These are phyloP conservation scores for Kregervanrija delftensis DNA, from an alignment of 805 yeast species.

Conservation along the genomic window DNA sequence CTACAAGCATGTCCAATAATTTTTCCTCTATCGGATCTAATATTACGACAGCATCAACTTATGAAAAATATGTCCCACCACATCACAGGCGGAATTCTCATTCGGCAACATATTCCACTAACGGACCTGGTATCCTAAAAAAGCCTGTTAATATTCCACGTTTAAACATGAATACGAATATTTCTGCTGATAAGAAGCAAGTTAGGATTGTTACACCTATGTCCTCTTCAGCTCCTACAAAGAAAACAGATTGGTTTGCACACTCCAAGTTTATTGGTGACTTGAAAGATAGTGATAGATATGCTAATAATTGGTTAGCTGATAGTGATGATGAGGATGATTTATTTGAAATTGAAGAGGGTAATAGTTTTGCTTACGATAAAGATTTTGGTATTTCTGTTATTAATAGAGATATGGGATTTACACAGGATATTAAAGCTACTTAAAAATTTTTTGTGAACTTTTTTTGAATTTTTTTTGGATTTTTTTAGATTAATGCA, in stretches of 20 bases:
- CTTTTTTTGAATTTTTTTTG: background rate
- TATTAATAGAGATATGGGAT: background rate
- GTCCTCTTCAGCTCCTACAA: conserved; percentile 32
- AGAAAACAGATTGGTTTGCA: conserved; percentile 28
- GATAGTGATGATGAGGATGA: conserved; percentile 9
- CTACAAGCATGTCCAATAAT: conserved; percentile 21
- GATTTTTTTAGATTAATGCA: background rate
- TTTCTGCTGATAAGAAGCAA: conserved; percentile 10
- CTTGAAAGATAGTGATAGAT: background rate
- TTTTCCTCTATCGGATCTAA: conserved; percentile 21
- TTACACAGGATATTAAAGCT: background rate
- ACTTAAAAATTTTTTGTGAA: too few species aligned
- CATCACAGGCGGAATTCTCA: conserved; percentile 41
- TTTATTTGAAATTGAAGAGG: conserved; percentile 12
- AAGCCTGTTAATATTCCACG: conserved; percentile 6
- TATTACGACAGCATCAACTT: conserved; percentile 12
- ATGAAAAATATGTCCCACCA: conserved; percentile 41
- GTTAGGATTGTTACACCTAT: conserved; percentile 17
- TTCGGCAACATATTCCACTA: conserved; percentile 16
- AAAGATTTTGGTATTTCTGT: conserved; percentile 1
- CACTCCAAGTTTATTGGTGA: background rate
- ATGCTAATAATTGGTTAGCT: background rate
- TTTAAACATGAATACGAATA: background rate
- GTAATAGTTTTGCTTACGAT: conserved; percentile 3
- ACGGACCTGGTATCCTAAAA: conserved; percentile 14